phyloP scores from a whole-genome alignment of 768 basidiomycete genomes.

The Termitomyces heimii region DNA sequence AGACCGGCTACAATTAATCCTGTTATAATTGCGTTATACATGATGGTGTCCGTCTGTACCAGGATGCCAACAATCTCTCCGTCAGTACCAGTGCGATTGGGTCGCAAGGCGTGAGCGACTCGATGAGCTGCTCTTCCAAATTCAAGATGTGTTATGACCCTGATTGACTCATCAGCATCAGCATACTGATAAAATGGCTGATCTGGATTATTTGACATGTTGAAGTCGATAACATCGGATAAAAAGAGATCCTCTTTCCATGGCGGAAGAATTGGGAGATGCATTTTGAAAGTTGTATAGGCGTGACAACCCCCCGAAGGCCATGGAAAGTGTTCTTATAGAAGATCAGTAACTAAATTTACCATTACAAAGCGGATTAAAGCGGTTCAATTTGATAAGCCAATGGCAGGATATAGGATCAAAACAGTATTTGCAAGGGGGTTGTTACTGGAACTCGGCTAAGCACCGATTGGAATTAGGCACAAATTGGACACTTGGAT shows the following conservation, averaged over 20 bases:
- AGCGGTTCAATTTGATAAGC: no score
- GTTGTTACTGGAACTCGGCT: no score
- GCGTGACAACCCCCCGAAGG: no score
- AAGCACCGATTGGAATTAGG: no score
- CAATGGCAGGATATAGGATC: no score
- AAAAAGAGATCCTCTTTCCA: neutral
- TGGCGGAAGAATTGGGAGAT: neutral
- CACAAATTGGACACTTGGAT: no score
- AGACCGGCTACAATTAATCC: constrained; percentile 23
- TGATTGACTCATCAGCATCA: constrained; percentile 9
- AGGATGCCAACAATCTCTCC: constrained; percentile 23
- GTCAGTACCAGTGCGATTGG: constrained; percentile 16
- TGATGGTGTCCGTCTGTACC: constrained; percentile 20
- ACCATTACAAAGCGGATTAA: no score
- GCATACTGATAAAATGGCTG: constrained; percentile 15
- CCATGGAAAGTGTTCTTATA: no score
- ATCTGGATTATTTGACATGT: constrained; percentile 4
- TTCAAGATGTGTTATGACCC: constrained; percentile 27
- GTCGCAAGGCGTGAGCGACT: constrained; percentile 26
- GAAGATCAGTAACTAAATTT: no score
- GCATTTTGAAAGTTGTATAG: neutral
- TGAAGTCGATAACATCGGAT: constrained; percentile 3
- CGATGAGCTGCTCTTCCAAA: constrained; percentile 34
- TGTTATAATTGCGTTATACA: constrained; percentile 28
- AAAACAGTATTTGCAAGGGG: no score